Evolutionary conservation across 768 basidiomycete genomes (phyloP), one percentile per base, ranked within the genome.

Genomic region (Clitopilus hobsonii): DNA sequence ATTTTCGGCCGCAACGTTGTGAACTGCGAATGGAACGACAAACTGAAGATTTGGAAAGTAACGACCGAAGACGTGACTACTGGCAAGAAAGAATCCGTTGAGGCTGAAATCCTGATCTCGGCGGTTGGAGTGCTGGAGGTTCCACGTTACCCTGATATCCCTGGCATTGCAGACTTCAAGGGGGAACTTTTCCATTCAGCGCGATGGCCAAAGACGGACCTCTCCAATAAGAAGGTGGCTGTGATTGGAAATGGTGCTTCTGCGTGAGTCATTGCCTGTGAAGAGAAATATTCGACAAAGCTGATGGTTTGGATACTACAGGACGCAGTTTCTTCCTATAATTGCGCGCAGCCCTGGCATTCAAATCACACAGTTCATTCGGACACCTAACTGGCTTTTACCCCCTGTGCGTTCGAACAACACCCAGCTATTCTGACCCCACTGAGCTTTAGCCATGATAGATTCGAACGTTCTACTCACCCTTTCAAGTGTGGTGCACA

Each of bases 181-280:
- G 84, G 85, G 1, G 49, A 62, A 5, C 63, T 72, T 38, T 85
- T 82, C 56, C 84, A 85, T 63, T 79, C 81, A 5, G 77, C 80
- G 6, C 58, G 69, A 14, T 86, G 84, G 82, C 61, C 74, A 1
- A 66, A 67, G 6, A 67, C 74, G 4, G 67, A 74, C 10, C 65
- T 85, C 22, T 61, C 61, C 6, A 71, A 71, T 6, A 83, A 82
- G 62, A 68, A 69, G 8, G 74, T 87, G 5, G 83, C 77, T 1
- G 77, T 86, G 5, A 74, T 85, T 56, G 85, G 84, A 7, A 83
- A 82, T 58, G 84, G 80, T 1, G 74, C 75, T 32, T 80, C 80
- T 27, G 81, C 76, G 75, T 82, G 58, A 45, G 74, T 68, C n/a
- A 56, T 58, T 68, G 11, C 51, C 60, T 52, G 59, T 58, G 54